Conservation (phyloP, 2,329 filamentous ascomycete genomes). For the Cadophora malorum region DNA sequence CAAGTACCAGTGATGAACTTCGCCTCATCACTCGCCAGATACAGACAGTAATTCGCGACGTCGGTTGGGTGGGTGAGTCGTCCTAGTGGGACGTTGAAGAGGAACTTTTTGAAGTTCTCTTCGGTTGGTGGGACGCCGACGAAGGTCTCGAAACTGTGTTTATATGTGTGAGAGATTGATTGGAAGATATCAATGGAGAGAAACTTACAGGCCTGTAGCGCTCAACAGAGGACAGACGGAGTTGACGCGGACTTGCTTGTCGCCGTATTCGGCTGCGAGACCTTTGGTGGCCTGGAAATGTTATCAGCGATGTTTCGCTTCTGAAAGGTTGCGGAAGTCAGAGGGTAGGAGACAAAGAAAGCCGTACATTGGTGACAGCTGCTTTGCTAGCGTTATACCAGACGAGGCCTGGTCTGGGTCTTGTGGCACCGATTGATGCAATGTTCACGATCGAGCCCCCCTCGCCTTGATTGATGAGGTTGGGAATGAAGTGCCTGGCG, state of each 20-base stretch:
- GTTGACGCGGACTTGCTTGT: constrained; percentile 75
- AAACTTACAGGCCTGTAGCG: constrained; percentile 61
- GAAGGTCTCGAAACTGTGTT: constrained; percentile 50
- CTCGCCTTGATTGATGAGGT: constrained; percentile 62
- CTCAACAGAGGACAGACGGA: constrained; percentile 72
- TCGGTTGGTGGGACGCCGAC: constrained; percentile 67
- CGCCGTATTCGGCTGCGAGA: constrained; percentile 76
- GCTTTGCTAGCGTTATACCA: constrained; percentile 77
- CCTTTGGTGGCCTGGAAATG: constrained; percentile 62
- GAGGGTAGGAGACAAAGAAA: not conserved
- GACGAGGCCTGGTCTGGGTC: constrained; percentile 67
- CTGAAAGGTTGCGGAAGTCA: not conserved
- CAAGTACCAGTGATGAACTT: constrained; percentile 76
- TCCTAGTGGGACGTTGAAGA: constrained; percentile 61
- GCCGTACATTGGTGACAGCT: constrained; percentile 62
- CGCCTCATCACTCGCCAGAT: constrained; percentile 74
- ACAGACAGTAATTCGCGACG: constrained; percentile 73
- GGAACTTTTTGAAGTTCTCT: constrained; percentile 62
- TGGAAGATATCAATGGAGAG: not conserved
- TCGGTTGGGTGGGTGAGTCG: constrained; percentile 65
- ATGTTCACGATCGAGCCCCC: constrained; percentile 70
- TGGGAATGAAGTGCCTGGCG: constrained; percentile 63
- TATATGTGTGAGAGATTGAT: not conserved
- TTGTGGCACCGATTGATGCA: constrained; percentile 66
- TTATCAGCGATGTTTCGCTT: not conserved